Evolutionary conservation across 202 grass and related monocot genomes (phyloP), one percentile per base, ranked within the genome.

Genomic region (Zizania palustris): DNA sequence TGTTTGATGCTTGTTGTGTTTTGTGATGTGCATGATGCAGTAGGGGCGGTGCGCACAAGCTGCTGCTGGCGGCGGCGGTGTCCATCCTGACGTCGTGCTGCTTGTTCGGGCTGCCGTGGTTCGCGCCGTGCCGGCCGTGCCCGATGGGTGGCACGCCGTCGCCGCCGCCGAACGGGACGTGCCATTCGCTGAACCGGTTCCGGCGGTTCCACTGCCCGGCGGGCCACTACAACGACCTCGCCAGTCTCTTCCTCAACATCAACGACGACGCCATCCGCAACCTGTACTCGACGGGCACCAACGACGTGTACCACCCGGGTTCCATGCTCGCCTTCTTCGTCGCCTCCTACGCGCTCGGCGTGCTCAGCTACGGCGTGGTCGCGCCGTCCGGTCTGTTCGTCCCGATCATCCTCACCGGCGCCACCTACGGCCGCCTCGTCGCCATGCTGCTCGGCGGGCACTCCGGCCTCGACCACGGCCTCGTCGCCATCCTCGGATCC

Each of bases 241-340:
- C 94, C 7, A 94, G 91, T 56, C 86, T 97, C 3, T 85, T 97
- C 36, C 90, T 97, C 70, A 92, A 92, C 85, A 94, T 86, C 77
- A 93, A 97, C 44, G 94, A 97, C 74, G 82, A 97, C 63, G 89
- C 91, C 6, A 97, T 97, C 79, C 86, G 91, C 49, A 97, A 90
- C 82, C 91, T 97, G 54, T 97, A 80, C 79, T 60, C 60, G 44
- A 93, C 86, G 3, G 91, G 91, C 65, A 85, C 82, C 66, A 85
- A 90, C 76, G 89, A 97, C 84, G 74, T 90, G 11, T 93, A 93
- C 84, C 91, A 92, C 41, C 77, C 81, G n/a, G 64, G 50, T 4
- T 92, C 94, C 58, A 88, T 97, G 82, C 1, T 86, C 50, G 46
- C 77, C 5, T 92, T 91, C 82, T 97, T 97, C 57, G 4, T 88